phyloP scores from a whole-genome alignment of 164 flowering plant genomes.

The Warburgia ugandensis region DNA sequence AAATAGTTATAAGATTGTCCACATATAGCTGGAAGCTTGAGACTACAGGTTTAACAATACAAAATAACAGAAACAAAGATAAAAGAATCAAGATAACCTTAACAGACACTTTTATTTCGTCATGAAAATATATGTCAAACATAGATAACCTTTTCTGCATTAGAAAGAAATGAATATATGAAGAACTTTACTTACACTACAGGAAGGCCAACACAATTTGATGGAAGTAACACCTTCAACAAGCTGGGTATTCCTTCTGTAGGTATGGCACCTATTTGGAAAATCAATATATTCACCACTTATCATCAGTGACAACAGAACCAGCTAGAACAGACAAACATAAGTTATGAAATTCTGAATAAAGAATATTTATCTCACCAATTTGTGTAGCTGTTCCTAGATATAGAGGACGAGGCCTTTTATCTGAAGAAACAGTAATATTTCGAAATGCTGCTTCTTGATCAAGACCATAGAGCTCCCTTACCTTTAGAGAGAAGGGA shows the following conservation, averaged over 20 bases:
- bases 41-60: not conserved
- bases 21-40: no score
- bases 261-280: conserved; percentile 69
- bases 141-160: no score
- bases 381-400: conserved; percentile 95
- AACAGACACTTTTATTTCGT: no score
- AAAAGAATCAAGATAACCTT: no score
- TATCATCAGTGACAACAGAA: conserved; percentile 4
- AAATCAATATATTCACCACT: conserved; percentile 4
- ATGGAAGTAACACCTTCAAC: conserved; percentile 82
- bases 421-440: conserved; percentile 65
- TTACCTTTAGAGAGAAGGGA: conserved; percentile 42
- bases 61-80: no score
- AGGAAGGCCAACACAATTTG: conserved; percentile 78
- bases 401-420: conserved; percentile 80
- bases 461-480: conserved; percentile 89
- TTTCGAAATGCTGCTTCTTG: conserved; percentile 67
- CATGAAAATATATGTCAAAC: no score
- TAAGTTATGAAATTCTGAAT: not conserved
- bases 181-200: conserved; percentile 49
- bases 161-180: not conserved
- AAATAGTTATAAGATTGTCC: no score
- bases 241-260: conserved; percentile 97
- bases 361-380: conserved; percentile 31
- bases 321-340: not conserved